Conservation (phyloP, 2,329 filamentous ascomycete species). For the Aspergillus alliaceus region DNA sequence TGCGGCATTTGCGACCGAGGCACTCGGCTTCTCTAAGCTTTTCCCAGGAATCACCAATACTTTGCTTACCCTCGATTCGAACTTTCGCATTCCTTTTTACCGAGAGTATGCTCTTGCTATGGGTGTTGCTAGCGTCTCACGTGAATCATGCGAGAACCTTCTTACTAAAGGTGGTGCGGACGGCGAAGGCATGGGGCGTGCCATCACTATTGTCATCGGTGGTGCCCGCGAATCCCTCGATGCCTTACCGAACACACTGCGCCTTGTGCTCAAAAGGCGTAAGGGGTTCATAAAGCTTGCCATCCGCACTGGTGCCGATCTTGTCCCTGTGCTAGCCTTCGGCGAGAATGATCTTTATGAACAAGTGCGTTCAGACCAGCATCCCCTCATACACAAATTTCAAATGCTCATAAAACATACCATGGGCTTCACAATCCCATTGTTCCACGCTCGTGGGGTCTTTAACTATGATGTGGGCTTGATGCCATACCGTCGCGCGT, state of each 20-base stretch:
- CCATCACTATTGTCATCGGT: slow-evolving; percentile 92
- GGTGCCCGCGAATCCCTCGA: slow-evolving; percentile 91
- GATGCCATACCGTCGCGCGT: slow-evolving; percentile 84
- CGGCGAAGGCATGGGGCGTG: slow-evolving; percentile 83
- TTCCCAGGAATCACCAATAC: slow-evolving; percentile 97
- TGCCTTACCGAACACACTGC: slow-evolving; percentile 73
- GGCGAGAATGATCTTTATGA: slow-evolving; percentile 97
- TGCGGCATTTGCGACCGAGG: slow-evolving; percentile 86
- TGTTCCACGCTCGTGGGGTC: slow-evolving; percentile 85
- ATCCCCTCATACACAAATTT: slow-evolving; percentile 75
- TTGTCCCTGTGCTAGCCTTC: slow-evolving; percentile 89
- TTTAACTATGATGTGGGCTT: slow-evolving; percentile 98
- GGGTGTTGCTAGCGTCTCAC: slow-evolving; percentile 84
- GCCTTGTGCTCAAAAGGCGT: slow-evolving; percentile 76
- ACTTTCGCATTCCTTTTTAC: slow-evolving; percentile 92
- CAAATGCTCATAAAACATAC: slow-evolving; percentile 83
- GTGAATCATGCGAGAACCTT: slow-evolving; percentile 87
- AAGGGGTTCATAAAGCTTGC: slow-evolving; percentile 95
- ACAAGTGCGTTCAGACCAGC: slow-evolving; percentile 73
- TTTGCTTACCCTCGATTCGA: slow-evolving; percentile 88
- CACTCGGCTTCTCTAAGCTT: slow-evolving; percentile 78
- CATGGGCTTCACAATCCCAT: slow-evolving; percentile 88
- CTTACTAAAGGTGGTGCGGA: slow-evolving; percentile 77
- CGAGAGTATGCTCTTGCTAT: slow-evolving; percentile 89
- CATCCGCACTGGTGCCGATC: slow-evolving; percentile 84